Conservation (phyloP, 2,329 filamentous ascomycete species). For the Colletotrichum liaoningense region DNA sequence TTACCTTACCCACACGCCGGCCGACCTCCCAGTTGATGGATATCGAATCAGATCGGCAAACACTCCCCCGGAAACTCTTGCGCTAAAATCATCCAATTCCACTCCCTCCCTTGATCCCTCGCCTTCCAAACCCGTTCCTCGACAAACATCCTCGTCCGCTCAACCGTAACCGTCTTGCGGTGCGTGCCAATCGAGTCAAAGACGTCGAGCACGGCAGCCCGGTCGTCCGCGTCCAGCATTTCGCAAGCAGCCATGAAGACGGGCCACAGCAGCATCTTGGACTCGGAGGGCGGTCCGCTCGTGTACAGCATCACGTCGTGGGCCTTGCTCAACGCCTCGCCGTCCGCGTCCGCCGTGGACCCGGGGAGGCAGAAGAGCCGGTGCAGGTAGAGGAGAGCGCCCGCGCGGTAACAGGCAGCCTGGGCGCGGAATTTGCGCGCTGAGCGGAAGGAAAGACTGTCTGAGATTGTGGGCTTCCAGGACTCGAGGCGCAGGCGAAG, state of each 20-base stretch:
- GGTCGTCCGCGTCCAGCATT: slow-evolving; percentile 39
- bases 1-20: background rate
- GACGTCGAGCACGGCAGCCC: slow-evolving; percentile 38
- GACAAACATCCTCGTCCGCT: slow-evolving; percentile 41
- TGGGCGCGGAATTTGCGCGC: slow-evolving; percentile 43
- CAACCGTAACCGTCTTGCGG: slow-evolving; percentile 42
- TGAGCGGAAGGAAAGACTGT: slow-evolving; percentile 39
- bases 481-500: slow-evolving; percentile 36
- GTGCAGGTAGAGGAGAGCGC: slow-evolving; percentile 42
- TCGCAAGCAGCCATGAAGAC: slow-evolving; percentile 45
- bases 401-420: slow-evolving; percentile 41
- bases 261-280: slow-evolving; percentile 45
- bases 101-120: slow-evolving; percentile 40
- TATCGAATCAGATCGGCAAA: slow-evolving; percentile 45
- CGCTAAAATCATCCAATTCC: slow-evolving; percentile 45
- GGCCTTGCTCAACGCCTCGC: slow-evolving; percentile 40
- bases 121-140: slow-evolving; percentile 43
- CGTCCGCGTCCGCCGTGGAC: slow-evolving; percentile 38
- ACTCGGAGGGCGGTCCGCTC: slow-evolving; percentile 38
- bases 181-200: slow-evolving; percentile 41
- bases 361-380: slow-evolving; percentile 41
- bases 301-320: slow-evolving; percentile 44
- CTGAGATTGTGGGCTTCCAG: slow-evolving; percentile 41
- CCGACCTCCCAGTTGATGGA: too few species aligned
- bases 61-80: slow-evolving; percentile 43